Evolutionary conservation across 768 basidiomycete species (phyloP).

Genomic region (Leccinum aurantiacum): DNA sequence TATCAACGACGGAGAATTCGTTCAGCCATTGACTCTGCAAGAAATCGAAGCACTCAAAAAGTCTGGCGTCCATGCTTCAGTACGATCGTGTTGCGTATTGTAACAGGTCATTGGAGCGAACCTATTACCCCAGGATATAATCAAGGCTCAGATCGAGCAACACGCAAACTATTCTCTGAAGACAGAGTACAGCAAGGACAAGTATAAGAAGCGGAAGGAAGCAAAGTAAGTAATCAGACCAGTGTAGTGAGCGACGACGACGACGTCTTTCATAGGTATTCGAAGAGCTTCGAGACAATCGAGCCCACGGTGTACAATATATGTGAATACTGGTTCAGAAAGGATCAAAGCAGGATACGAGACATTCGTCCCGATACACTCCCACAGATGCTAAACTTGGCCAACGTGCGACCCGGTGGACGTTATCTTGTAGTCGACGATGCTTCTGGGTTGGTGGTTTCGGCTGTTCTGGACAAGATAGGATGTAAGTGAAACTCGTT

Average conservation of each 20-base stretch:
- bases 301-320: constrained; percentile 88
- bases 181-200: constrained; percentile 98
- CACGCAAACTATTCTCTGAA: constrained; percentile 92
- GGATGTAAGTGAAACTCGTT: constrained; percentile 53
- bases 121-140: constrained; percentile 73
- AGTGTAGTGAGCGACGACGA: not conserved
- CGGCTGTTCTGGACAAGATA: constrained; percentile 81
- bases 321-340: constrained; percentile 84
- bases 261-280: constrained; percentile 56
- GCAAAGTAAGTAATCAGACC: constrained; percentile 67
- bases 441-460: constrained; percentile 83
- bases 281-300: constrained; percentile 82
- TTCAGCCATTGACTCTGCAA: constrained; percentile 77
- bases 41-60: constrained; percentile 86
- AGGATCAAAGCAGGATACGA: constrained; percentile 78
- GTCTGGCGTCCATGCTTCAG: constrained; percentile 77
- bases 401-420: constrained; percentile 84
- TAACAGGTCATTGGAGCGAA: constrained; percentile 8
- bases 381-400: constrained; percentile 82
- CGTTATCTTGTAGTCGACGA: constrained; percentile 89
- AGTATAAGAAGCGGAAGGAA: constrained; percentile 95
- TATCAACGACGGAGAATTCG: constrained; percentile 83
- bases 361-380: constrained; percentile 86
- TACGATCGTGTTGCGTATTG: constrained; percentile 35
- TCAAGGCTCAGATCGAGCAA: constrained; percentile 89